A percentile compares a stretch with the other conserved stretches of the same genome.
Conservation (phyloP, 1,284 basidiomycete genomes). For the Austropuccinia psidii region DNA sequence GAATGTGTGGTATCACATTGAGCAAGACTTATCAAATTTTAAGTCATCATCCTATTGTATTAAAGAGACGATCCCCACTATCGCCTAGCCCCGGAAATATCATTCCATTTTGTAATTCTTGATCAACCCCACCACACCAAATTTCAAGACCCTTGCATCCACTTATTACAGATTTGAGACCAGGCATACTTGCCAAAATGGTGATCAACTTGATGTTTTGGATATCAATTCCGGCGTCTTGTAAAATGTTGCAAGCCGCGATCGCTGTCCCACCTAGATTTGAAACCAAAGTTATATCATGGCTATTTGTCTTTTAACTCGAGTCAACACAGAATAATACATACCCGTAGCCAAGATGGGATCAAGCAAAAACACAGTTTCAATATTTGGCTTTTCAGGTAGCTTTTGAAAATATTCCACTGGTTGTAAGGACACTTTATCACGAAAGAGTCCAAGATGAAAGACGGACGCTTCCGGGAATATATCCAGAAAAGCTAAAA, state of each 20-base stretch:
- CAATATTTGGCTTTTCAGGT: constrained; percentile 66
- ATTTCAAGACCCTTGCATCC: constrained; percentile 76
- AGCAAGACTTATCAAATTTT: too few species aligned
- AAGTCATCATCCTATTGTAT: constrained; percentile 20
- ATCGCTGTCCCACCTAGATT: constrained; percentile 14
- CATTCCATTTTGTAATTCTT: constrained; percentile 43
- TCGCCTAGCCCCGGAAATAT: constrained; percentile 46
- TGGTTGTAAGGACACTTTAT: constrained; percentile 80
- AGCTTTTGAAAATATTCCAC: constrained; percentile 97
- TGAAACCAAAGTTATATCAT: background rate
- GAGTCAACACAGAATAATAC: background rate
- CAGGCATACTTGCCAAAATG: constrained; percentile 68
- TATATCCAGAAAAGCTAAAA: constrained; percentile 58
- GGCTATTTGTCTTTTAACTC: constrained; percentile 50
- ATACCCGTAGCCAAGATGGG: constrained; percentile 77
- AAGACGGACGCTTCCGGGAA: constrained; percentile 82
- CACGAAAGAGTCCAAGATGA: constrained; percentile 80
- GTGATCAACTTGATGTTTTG: constrained; percentile 69
- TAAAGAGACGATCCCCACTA: constrained; percentile 38
- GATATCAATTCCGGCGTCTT: constrained; percentile 46
- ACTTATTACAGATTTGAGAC: constrained; percentile 60
- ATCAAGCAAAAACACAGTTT: constrained; percentile 76
- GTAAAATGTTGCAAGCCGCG: constrained; percentile 45
- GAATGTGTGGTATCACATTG: too few species aligned
- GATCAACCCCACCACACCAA: constrained; percentile 42